These are phyloP conservation scores for Teunomyces funiuensis DNA, from an alignment of 805 yeast species.

Conservation along the genomic window DNA sequence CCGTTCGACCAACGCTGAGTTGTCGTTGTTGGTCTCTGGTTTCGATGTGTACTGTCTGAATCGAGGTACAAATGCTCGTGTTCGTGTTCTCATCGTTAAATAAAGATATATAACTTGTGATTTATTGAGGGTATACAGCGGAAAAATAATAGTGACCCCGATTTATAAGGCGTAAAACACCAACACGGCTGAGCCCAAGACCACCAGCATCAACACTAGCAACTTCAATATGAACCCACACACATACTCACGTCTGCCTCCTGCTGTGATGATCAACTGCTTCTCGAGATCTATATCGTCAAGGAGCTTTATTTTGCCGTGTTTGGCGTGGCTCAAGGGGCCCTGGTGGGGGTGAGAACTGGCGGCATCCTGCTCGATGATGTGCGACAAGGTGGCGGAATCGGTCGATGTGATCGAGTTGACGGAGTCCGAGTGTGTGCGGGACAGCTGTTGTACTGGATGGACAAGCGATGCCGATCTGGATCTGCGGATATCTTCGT, in stretches of 20 bases:
- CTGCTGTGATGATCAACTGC: slow-evolving; percentile 37
- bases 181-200: slow-evolving; percentile 33
- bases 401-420: slow-evolving; percentile 15
- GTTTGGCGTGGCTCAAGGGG: slow-evolving; percentile 6
- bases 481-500: slow-evolving; percentile 6
- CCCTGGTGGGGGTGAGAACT: slow-evolving; percentile 1
- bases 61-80: background rate
- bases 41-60: background rate
- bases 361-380: slow-evolving; percentile 14
- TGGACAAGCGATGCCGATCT: slow-evolving; percentile 6
- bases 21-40: background rate
- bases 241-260: slow-evolving; percentile 36
- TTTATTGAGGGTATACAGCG: background rate
- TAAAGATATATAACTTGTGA: background rate
- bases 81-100: background rate
- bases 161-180: slow-evolving; percentile 36
- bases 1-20: slow-evolving; percentile 30
- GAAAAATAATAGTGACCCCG: background rate
- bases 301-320: slow-evolving; percentile 23
- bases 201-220: slow-evolving; percentile 26
- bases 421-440: slow-evolving; percentile 26
- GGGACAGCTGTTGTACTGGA: slow-evolving; percentile 1
- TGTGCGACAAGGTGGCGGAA: slow-evolving; percentile 10
- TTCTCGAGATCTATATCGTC: slow-evolving; percentile 38
- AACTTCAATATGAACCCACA: slow-evolving; percentile 32